Evolutionary conservation across 495 filamentous ascomycete genomes (phyloP), one percentile per base, ranked within the genome.

Genomic region (Neurospora sp.): DNA sequence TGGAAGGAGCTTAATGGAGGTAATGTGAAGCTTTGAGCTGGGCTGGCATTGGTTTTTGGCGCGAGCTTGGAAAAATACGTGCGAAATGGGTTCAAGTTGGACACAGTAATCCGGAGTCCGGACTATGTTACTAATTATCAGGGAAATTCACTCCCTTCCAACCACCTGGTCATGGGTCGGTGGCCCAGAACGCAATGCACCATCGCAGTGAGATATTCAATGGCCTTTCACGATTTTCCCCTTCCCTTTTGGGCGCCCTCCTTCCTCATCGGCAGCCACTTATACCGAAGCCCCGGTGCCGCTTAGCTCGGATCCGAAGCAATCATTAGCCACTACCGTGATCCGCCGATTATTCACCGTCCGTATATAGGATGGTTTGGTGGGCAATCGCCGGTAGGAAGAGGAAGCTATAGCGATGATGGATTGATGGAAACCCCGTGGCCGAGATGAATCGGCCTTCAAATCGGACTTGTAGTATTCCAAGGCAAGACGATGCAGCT

Each of bases 1-100:
- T 95, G 93, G 92, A 82, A 87, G 42, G 85, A 82, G 53, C 75
- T 97, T 77, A 86, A 83, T 61, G 87, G 82, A 14, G 93, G 93
- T 9, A 85, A 86, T 74, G 90, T 93, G 27, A 94, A 89, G 81
- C 83, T 96, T 71, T 96, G 80, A 81, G 45, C 35, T 39, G n/a
- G 39, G 38, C 35, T 22, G 27, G 68, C 35, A 10, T 61, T 35
- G 53, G 53, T 16, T 61, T 61, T 61, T 61, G 27, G 27, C 27
- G 27, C 53, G 35, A 16, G 14, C 6, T 61, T 61, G 47, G 47
- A 22, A 12, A 22, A 22, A 27, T 59, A 59, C 2, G 45, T 61
- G 31, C 27, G 27, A 35, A 27, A 35, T 7, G 20, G 9, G 47
- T 53, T 27, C 10, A 27, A 53, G 20, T 22, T 27, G 20, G 12